Percentiles rank a stretch among this genome's conserved stretches.
phyloP scores from a whole-genome alignment of 768 basidiomycete species.

The Amanita rimosa region DNA sequence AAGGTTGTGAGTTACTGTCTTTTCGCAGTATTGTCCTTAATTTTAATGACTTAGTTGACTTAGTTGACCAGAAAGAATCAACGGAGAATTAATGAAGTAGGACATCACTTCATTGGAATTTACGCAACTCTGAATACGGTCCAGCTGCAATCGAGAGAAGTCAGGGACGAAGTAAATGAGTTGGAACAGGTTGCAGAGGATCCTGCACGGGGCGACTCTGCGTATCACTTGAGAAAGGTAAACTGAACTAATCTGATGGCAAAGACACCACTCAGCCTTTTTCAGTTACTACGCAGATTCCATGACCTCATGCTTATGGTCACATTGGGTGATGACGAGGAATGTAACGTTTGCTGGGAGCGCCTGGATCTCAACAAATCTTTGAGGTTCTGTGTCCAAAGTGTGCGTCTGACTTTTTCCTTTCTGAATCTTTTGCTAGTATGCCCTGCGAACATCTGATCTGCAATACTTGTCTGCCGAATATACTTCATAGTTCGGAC shows the following conservation, averaged over 20 bases:
- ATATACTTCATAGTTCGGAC: slow-evolving; percentile 16
- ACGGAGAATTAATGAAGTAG: slow-evolving; percentile 16
- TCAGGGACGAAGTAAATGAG: slow-evolving; percentile 25
- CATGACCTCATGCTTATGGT: slow-evolving; percentile 24
- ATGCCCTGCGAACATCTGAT: slow-evolving; percentile 31
- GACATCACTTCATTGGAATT: background rate
- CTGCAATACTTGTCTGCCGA: slow-evolving; percentile 25
- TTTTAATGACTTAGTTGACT: background rate
- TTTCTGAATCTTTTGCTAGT: slow-evolving; percentile 14
- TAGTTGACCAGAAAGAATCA: slow-evolving; percentile 13
- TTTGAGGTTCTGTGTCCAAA: slow-evolving; percentile 19
- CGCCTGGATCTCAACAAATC: slow-evolving; percentile 19
- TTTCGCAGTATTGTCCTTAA: background rate
- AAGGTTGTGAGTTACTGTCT: slow-evolving; percentile 8
- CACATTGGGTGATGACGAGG: slow-evolving; percentile 24
- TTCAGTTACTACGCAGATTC: slow-evolving; percentile 30
- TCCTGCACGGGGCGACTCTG: slow-evolving; percentile 20
- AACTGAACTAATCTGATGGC: background rate
- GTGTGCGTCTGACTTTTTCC: background rate
- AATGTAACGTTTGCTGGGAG: slow-evolving; percentile 28
- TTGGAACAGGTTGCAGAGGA: slow-evolving; percentile 16
- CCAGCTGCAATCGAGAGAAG: slow-evolving; percentile 18
- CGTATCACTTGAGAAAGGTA: slow-evolving; percentile 31
- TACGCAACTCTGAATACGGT: background rate
- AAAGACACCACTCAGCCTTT: background rate